Evolutionary conservation across 352 stramenopile species (phyloP).

Genomic region (Phytophthora boehmeriae): DNA sequence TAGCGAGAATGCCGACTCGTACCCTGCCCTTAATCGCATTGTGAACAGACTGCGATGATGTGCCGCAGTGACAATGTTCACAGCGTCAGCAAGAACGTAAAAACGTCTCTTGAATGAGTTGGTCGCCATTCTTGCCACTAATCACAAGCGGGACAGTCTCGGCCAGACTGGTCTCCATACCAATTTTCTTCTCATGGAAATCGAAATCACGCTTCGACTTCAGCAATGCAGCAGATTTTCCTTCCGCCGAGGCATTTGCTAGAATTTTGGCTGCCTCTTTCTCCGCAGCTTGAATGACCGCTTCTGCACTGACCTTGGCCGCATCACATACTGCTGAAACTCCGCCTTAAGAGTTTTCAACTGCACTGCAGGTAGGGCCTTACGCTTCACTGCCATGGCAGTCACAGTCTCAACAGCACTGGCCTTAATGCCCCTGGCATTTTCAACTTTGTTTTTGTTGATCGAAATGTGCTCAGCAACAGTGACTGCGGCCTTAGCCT

Average conservation of each 20-base stretch:
- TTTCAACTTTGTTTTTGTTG: constrained; percentile 61
- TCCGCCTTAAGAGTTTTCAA: constrained; percentile 50
- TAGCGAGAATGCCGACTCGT: no score
- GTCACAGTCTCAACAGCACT: constrained; percentile 52
- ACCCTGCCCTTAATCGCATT: no score
- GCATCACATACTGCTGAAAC: constrained; percentile 69
- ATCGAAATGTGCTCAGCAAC: constrained; percentile 55
- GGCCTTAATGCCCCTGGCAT: constrained; percentile 57
- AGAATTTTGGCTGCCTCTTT: constrained; percentile 51
- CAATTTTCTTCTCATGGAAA: constrained; percentile 66
- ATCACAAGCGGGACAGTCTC: constrained; percentile 64
- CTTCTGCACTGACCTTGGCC: constrained; percentile 57
- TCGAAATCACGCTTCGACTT: constrained; percentile 75
- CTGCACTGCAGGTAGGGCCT: constrained; percentile 51
- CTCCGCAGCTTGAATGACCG: constrained; percentile 62
- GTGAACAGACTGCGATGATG: no score
- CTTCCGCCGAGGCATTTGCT: constrained; percentile 55
- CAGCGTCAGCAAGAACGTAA: no score
- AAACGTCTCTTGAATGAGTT: constrained; percentile 66
- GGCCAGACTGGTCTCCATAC: constrained; percentile 54
- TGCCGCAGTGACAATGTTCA: no score
- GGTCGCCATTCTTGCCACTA: constrained; percentile 77
- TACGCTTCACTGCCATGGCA: constrained; percentile 49
- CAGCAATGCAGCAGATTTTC: constrained; percentile 47
- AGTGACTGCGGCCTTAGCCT: constrained; percentile 71